Percentiles rank a stretch among this genome's conserved stretches.
Evolutionary conservation across 352 stramenopile species (phyloP).

Genomic region (Peronospora destructor): DNA sequence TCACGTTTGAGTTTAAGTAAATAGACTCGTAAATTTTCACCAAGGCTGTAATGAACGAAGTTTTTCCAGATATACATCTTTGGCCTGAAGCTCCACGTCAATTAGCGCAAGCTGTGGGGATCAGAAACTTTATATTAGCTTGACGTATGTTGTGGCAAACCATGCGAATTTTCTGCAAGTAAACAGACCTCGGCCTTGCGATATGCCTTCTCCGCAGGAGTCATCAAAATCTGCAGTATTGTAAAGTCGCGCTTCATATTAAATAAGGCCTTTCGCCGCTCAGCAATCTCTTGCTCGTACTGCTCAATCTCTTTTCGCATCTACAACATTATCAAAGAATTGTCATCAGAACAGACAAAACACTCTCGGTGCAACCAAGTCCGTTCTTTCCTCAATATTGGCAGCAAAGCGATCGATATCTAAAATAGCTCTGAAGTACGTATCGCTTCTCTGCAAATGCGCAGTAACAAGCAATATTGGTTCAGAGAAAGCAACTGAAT

Average conservation of each 20-base stretch:
- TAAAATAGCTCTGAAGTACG: constrained; percentile 45
- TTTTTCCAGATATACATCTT: constrained; percentile 62
- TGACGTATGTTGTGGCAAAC: not conserved
- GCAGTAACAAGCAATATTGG: not conserved
- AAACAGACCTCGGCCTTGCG: constrained; percentile 49
- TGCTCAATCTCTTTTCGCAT: constrained; percentile 50
- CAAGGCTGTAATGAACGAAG: constrained; percentile 32
- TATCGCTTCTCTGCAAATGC: constrained; percentile 43
- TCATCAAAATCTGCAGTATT: constrained; percentile 42
- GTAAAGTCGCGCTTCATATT: constrained; percentile 40
- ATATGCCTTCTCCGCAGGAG: constrained; percentile 36
- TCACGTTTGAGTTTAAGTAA: constrained; percentile 2
- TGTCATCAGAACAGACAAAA: not conserved
- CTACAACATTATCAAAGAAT: constrained; percentile 15
- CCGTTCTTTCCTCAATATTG: constrained; percentile 35
- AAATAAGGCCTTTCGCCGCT: constrained; percentile 28
- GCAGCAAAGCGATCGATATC: constrained; percentile 58
- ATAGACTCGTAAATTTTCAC: constrained; percentile 7
- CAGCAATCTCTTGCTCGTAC: constrained; percentile 52
- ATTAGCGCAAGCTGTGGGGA: constrained; percentile 46
- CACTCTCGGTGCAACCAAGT: not conserved
- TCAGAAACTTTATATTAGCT: not conserved
- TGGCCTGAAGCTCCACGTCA: constrained; percentile 61
- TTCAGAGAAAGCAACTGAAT: constrained; percentile 1
- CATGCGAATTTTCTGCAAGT: not conserved